A percentile compares a stretch with the other conserved stretches of the same genome.
phyloP scores from a whole-genome alignment of 2,329 filamentous ascomycete genomes.

The Lachnellula subtilissima region DNA sequence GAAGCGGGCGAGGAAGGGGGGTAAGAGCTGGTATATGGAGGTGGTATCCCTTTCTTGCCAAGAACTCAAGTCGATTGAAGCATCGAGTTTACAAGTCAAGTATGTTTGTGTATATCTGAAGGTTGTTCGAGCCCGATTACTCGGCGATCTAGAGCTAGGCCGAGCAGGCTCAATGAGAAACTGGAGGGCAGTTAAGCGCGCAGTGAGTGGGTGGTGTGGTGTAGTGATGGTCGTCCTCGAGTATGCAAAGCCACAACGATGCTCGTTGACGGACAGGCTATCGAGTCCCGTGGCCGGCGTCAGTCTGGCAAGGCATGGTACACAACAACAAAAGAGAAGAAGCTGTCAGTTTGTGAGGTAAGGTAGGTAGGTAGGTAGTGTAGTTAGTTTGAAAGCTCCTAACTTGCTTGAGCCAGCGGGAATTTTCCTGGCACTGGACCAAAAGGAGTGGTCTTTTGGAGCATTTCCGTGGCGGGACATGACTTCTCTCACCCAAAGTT shows the following conservation, averaged over 20 bases:
- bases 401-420: neutral
- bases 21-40: constrained; percentile 2
- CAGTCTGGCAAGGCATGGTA: neutral
- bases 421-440: neutral
- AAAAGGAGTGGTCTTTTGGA: neutral
- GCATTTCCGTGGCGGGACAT: neutral
- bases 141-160: constrained; percentile 9
- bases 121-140: neutral
- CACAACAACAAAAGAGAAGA: neutral
- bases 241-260: neutral
- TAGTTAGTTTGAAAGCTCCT: neutral
- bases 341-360: neutral
- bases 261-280: neutral
- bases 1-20: constrained; percentile 6
- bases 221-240: neutral
- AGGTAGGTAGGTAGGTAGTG: neutral
- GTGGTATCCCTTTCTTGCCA: constrained; percentile 2
- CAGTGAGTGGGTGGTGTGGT: neutral
- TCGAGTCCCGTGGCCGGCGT: neutral
- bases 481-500: neutral
- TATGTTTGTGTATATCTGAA: neutral
- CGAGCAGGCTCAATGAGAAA: neutral
- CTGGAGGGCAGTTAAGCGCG: neutral
- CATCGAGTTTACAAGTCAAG: neutral
- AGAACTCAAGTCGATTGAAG: neutral